A percentile compares a stretch with the other conserved stretches of the same genome.
phyloP scores from a whole-genome alignment of 768 basidiomycete genomes.

The Coprinopsis strossmayeri region DNA sequence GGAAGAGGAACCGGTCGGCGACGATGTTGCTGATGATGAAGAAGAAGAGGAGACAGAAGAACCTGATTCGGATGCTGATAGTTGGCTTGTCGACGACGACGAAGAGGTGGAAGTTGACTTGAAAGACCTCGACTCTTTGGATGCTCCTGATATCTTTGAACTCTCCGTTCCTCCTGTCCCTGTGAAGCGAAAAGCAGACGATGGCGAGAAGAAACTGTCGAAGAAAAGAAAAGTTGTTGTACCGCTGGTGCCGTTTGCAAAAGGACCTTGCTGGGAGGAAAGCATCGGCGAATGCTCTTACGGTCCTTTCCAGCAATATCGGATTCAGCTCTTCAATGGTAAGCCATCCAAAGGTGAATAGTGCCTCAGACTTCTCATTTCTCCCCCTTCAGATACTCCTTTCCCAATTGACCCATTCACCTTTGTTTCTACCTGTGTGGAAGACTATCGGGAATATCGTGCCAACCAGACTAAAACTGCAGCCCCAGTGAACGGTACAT shows the following conservation, averaged over 20 bases:
- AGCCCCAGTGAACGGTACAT: no score
- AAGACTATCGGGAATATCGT: conserved; percentile 27
- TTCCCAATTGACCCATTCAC: conserved; percentile 74
- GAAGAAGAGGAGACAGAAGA: conserved; percentile 58
- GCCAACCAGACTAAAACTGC: conserved; percentile 20
- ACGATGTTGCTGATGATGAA: conserved; percentile 74
- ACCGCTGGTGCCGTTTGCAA: conserved; percentile 73
- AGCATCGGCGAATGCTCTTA: conserved; percentile 59
- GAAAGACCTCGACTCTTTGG: conserved; percentile 24
- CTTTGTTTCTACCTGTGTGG: conserved; percentile 47
- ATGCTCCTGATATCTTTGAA: conserved; percentile 26
- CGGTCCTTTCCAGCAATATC: conserved; percentile 66
- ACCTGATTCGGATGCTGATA: conserved; percentile 70
- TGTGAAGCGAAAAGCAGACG: conserved; percentile 64
- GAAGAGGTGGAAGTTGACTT: conserved; percentile 42
- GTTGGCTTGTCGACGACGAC: conserved; percentile 75
- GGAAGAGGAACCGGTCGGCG: conserved; percentile 83
- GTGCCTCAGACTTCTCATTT: neutral
- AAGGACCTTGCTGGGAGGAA: conserved; percentile 80
- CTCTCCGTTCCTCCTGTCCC: conserved; percentile 17
- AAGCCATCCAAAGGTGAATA: conserved; percentile 11
- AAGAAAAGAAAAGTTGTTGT: conserved; percentile 77
- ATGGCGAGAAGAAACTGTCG: conserved; percentile 36
- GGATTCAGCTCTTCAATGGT: conserved; percentile 85
- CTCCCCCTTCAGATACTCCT: conserved; percentile 49